Percentiles rank a stretch among this genome's conserved stretches.
These are phyloP conservation scores for Ganoderma sp. DNA, from an alignment of 1,284 basidiomycete genomes.

Conservation along the genomic window DNA sequence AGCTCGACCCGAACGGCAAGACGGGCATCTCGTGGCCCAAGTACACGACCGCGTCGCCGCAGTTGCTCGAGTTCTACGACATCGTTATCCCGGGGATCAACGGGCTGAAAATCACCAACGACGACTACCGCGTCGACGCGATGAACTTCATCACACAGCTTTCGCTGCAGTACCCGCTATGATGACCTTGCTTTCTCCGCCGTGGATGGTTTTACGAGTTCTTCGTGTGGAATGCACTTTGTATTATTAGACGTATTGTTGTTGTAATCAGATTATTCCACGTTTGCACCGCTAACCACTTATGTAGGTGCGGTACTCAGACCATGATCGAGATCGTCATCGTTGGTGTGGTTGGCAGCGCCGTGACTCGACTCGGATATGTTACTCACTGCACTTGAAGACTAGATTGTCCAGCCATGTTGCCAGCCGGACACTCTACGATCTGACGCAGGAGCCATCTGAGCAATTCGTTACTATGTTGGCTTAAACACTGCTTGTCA, in stretches of 20 bases:
- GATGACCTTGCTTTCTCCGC: not conserved
- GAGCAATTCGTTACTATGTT: no score
- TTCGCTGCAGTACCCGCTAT: conserved; percentile 13
- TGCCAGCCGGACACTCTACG: no score
- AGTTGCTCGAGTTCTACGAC: conserved; percentile 33
- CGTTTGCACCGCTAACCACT: no score
- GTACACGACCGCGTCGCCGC: conserved; percentile 23
- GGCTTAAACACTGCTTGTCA: no score
- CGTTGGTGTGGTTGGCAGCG: no score
- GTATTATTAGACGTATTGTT: not conserved
- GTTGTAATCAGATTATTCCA: no score
- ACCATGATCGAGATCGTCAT: no score
- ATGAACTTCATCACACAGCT: conserved; percentile 49
- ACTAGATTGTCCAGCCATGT: no score
- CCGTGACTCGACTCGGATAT: no score
- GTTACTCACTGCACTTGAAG: no score
- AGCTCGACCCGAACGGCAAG: conserved; percentile 35
- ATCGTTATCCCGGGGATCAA: conserved; percentile 14
- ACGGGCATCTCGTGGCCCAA: conserved; percentile 28
- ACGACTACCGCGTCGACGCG: conserved; percentile 39
- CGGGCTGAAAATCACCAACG: conserved; percentile 36
- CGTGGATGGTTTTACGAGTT: not conserved
- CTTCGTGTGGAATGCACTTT: not conserved
- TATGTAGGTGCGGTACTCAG: no score
- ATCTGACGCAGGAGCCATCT: no score